Evolutionary conservation across 257 asterid genomes (phyloP).

Genomic region (Petrea volubilis): DNA sequence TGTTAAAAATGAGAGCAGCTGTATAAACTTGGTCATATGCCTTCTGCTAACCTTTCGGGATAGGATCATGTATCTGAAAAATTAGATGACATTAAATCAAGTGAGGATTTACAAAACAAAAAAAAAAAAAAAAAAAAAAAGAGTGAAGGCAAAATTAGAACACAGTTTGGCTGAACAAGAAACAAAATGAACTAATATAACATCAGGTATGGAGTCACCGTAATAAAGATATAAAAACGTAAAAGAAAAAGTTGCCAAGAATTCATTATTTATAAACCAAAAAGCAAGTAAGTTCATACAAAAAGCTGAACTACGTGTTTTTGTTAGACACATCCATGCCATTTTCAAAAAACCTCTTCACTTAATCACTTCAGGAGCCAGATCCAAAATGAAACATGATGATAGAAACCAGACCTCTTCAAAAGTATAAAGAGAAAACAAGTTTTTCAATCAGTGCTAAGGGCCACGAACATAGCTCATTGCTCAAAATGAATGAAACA

Average conservation of each 20-base stretch:
- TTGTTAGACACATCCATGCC: background rate
- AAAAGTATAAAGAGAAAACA: background rate
- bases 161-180: no score
- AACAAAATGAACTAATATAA: background rate
- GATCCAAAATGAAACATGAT: background rate
- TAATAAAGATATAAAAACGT: background rate
- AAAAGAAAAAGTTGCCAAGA: no score
- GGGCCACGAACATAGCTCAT: background rate
- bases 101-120: background rate
- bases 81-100: slow-evolving; percentile 15
- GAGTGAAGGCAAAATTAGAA: slow-evolving; percentile 9
- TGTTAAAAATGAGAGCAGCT: slow-evolving; percentile 57
- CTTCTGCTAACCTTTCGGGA: slow-evolving; percentile 39
- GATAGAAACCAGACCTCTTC: slow-evolving; percentile 1
- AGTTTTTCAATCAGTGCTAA: background rate
- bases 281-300: slow-evolving; percentile 3
- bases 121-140: slow-evolving; percentile 7
- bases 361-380: background rate
- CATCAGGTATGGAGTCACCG: slow-evolving; percentile 4
- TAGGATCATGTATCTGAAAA: slow-evolving; percentile 62
- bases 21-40: slow-evolving; percentile 35
- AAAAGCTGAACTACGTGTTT: background rate
- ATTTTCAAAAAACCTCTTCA: background rate
- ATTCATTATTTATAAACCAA: no score
- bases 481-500: slow-evolving; percentile 1